These are phyloP conservation scores for Apiospora arundinis DNA, from an alignment of 2,329 filamentous ascomycete species.

Conservation along the genomic window DNA sequence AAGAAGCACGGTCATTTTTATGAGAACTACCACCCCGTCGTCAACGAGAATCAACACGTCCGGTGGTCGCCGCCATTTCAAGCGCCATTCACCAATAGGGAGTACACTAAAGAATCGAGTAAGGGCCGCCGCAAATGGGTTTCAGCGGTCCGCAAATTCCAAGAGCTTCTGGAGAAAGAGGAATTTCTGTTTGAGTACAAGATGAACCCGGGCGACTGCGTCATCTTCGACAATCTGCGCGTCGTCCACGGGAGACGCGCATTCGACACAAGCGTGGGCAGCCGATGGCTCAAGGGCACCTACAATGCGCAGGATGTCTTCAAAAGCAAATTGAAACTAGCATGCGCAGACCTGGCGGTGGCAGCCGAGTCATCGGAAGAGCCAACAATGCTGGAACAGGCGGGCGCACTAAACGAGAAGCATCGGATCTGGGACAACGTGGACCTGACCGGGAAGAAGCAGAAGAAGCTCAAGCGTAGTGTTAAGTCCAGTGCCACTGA, in stretches of 20 bases:
- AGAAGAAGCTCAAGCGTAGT: too few relatives aligned
- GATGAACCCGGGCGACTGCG: constrained; percentile 82
- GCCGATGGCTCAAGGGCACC: constrained; percentile 83
- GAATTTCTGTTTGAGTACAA: constrained; percentile 71
- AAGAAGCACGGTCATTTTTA: constrained; percentile 69
- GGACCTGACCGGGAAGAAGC: background rate
- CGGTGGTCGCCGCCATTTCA: constrained; percentile 87
- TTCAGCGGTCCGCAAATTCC: constrained; percentile 60
- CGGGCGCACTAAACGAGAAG: background rate
- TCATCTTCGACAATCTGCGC: constrained; percentile 89
- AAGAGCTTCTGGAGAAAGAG: constrained; percentile 61
- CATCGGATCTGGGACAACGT: background rate
- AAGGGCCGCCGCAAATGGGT: constrained; percentile 48
- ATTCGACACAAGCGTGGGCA: constrained; percentile 72
- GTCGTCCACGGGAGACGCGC: constrained; percentile 82
- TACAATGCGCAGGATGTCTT: constrained; percentile 66
- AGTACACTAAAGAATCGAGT: background rate
- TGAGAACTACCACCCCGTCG: constrained; percentile 60
- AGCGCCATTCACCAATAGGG: constrained; percentile 35
- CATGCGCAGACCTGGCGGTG: background rate
- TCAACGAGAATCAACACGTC: constrained; percentile 47
- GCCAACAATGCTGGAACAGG: background rate
- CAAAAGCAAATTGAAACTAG: background rate
- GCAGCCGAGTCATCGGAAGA: background rate
- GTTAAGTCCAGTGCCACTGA: too few relatives aligned